Percentiles rank a stretch among this genome's conserved stretches.
These are phyloP conservation scores for Blastocrithidia nonstop DNA, from an alignment of 208 protist species.

Conservation along the genomic window DNA sequence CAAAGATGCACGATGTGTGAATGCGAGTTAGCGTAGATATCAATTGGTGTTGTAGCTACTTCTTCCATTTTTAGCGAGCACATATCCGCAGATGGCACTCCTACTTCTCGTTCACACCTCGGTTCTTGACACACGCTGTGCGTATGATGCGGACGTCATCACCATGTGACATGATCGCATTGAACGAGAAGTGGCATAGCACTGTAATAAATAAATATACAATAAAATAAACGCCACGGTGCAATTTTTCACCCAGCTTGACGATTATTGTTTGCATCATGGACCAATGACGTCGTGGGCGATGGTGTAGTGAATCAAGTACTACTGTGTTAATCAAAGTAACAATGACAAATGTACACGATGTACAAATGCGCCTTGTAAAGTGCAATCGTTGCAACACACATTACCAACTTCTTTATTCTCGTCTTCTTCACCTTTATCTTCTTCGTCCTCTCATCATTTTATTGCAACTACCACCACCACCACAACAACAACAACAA, in stretches of 20 bases:
- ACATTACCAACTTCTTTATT: too few species aligned
- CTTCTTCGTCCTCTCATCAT: too few species aligned
- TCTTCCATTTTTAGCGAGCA: constrained; percentile 11
- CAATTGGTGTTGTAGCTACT: constrained; percentile 13
- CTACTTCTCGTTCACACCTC: constrained; percentile 20
- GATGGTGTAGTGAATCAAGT: constrained; percentile 13
- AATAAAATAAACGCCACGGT: constrained; percentile 14
- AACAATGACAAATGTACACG: not conserved
- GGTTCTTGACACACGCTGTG: constrained; percentile 12
- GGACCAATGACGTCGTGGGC: constrained; percentile 2
- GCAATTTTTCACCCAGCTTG: constrained; percentile 15
- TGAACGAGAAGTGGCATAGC: constrained; percentile 5
- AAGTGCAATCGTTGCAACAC: too few species aligned
- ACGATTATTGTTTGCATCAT: constrained; percentile 13
- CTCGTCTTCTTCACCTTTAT: too few species aligned
- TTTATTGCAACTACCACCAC: too few species aligned
- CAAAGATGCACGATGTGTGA: constrained; percentile 9
- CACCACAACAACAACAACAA: not conserved
- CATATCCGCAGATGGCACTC: constrained; percentile 8
- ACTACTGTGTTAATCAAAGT: constrained; percentile 7
- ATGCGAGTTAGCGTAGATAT: constrained; percentile 9
- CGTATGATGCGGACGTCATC: constrained; percentile 20
- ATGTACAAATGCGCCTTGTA: too few species aligned
- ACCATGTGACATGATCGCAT: constrained; percentile 16
- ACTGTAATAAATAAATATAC: constrained; percentile 4